Evolutionary conservation across 2,329 filamentous ascomycete genomes (phyloP), one percentile per base, ranked within the genome.

Genomic region (Sporothrix inflata): DNA sequence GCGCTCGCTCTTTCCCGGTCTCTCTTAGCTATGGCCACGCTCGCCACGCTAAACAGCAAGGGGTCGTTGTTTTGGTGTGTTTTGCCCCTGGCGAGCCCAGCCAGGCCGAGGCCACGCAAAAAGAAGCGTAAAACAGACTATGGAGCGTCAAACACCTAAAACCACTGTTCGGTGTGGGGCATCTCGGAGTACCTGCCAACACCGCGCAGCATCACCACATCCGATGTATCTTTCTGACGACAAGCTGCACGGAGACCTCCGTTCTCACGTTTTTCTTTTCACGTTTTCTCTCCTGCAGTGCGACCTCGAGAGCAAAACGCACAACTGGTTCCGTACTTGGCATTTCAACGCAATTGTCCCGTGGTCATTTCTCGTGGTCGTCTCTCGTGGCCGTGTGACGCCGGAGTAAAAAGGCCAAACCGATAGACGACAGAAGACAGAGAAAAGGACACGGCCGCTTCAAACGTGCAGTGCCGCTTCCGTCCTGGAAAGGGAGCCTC

Each of bases 51-150:
- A 65, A 30, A 14, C 34, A 66, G 63, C 63, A 49, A 66, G 63
- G 40, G 63, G 63, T 66, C 42, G 38, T 12, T 49, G 30, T 21
- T 63, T 60, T 57, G 30, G 57, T 47, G 60, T 42, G 60, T 63
- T 65, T 65, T 65, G 60, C 57, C 57, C 57, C 57, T 61, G 57
- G 34, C 57, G 34, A 57, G 49, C 49, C 49, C 49, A 53, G 49
- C 49, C n/a, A 53, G 49, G 49, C 49, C 49, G 49, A 53, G 49
- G 49, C 3, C 49, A 53, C 55, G 19, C 11, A 16, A 60, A 60
- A 53, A 53, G 11, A 53, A 53, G n/a, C 49, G 21, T 53, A 53
- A 57, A 57, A 24, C 53, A 57, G 34, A 57, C 34, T 27, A 34
- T n/a, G n/a, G n/a, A n/a, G 53, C 27, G 57, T 42, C 57, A 63